Percentiles rank a stretch among this genome's conserved stretches.
phyloP scores from a whole-genome alignment of 116 monocot species.

The Iris pallida region DNA sequence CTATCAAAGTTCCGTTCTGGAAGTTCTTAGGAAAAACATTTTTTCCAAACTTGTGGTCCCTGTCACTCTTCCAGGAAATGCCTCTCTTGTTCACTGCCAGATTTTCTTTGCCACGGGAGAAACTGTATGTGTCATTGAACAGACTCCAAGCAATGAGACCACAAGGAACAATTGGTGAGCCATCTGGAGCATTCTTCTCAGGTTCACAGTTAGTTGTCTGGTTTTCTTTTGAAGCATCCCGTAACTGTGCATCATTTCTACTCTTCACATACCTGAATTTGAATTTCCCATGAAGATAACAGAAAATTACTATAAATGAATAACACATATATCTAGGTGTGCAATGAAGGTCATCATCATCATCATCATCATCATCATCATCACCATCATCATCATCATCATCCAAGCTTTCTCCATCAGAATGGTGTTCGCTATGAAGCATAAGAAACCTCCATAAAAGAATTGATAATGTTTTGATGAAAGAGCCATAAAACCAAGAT shows the following conservation, averaged over 20 bases:
- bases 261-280: constrained; percentile 70
- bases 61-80: constrained; percentile 54
- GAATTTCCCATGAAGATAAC: too few species aligned
- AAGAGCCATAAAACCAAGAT: too few species aligned
- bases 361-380: too few species aligned
- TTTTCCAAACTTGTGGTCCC: constrained; percentile 46
- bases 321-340: too few species aligned
- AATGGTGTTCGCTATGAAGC: too few species aligned
- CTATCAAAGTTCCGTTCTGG: constrained; percentile 38
- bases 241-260: constrained; percentile 62
- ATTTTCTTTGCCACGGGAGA: constrained; percentile 9
- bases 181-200: constrained; percentile 33
- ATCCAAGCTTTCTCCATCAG: too few species aligned
- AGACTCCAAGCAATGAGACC: constrained; percentile 40
- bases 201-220: constrained; percentile 72
- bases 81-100: constrained; percentile 31
- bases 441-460: too few species aligned
- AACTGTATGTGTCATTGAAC: constrained; percentile 47
- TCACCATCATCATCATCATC: too few species aligned
- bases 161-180: constrained; percentile 32
- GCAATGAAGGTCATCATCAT: too few species aligned
- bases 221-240: constrained; percentile 27
- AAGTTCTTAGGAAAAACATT: constrained; percentile 44
- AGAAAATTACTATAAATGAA: too few species aligned
- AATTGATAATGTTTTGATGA: too few species aligned